Base-by-base conservation (phyloP, 2,329 filamentous ascomycete genomes). In the Arthrobotrys conoides region DNA sequence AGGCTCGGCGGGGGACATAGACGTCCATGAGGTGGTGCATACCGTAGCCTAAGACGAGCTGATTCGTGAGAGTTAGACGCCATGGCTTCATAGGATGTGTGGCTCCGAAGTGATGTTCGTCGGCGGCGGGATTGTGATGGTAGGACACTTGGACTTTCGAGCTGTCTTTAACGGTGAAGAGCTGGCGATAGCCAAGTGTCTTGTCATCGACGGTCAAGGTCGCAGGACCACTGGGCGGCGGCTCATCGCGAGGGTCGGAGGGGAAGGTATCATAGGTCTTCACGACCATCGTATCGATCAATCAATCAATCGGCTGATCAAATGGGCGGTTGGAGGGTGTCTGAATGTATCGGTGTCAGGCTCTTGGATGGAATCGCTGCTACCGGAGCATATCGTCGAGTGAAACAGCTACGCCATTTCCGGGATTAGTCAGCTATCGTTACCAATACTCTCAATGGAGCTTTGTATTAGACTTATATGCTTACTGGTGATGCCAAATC, bases 81-180 rank as follows among this genome's bases (percentile, higher is more conserved):
- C 96, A 98, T 76, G 96, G 96, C 85, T 99, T 99, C 96, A 99
- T 99, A 20, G 96, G 96, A 86, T 99, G 96, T 9, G 93, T 94
- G 85, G 93, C 92, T 81, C 96, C 96, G 84, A 99, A 99, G 85
- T 99, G 96, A 85, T 98, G 95, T 83, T 92, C 92, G 86, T 99
- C 96, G 84, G 98, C 96, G 77, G 93, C 91, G 0, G 94, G 93
- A 83, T 97, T 97, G 86, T 94, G 93, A 84, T 99, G 96, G 85
- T 94, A 98, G 9, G 95, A 97, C 57, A 99, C 95, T 80, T 80
- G 49, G 20, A 22, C 22, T 24, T n/a, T 71, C 18, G 67, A 46
- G 57, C 30, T 71, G 61, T 71, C 59, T 6, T 63, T 63, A 44
- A 61, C 33, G 27, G 73, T 71, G 69, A 61, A 79, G 53, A 79